A percentile compares a stretch with the other conserved stretches of the same genome.
Evolutionary conservation across 495 filamentous ascomycete species (phyloP).

Genomic region (Daldinia decipiens): DNA sequence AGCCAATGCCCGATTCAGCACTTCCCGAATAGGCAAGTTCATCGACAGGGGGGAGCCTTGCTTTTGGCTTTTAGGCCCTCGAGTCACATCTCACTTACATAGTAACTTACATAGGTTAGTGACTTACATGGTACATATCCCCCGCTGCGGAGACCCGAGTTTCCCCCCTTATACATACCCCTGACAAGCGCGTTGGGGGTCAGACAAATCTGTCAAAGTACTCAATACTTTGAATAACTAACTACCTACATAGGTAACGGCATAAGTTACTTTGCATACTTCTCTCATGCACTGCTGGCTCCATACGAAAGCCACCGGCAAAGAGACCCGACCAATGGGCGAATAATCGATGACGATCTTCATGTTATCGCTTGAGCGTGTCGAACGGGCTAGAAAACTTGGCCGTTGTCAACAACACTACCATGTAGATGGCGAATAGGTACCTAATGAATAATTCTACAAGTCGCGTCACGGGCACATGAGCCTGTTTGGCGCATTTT

Average conservation of each 20-base stretch:
- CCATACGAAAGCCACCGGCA: constrained; percentile 23
- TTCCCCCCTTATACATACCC: not conserved
- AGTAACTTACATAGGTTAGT: too few species aligned
- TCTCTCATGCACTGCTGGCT: not conserved
- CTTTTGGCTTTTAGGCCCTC: not conserved
- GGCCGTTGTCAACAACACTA: constrained; percentile 9
- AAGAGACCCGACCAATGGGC: constrained; percentile 16
- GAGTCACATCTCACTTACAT: constrained; percentile 6
- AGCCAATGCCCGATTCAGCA: constrained; percentile 32
- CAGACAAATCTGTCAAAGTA: constrained; percentile 15
- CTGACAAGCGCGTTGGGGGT: constrained; percentile 1
- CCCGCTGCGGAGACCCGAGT: constrained; percentile 24
- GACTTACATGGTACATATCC: not conserved
- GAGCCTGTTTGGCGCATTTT: constrained; percentile 16
- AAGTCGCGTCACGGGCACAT: constrained; percentile 24
- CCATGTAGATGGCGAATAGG: not conserved
- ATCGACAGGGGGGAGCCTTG: constrained; percentile 19
- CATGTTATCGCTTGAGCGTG: not conserved
- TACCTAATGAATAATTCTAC: not conserved
- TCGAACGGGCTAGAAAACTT: constrained; percentile 9
- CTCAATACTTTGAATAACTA: constrained; percentile 27
- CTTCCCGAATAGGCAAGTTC: constrained; percentile 40
- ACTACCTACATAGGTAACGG: too few species aligned
- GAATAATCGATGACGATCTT: constrained; percentile 28
- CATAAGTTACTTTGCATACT: not conserved